Conservation (phyloP, 768 basidiomycete species). For the Amanita rubescens region DNA sequence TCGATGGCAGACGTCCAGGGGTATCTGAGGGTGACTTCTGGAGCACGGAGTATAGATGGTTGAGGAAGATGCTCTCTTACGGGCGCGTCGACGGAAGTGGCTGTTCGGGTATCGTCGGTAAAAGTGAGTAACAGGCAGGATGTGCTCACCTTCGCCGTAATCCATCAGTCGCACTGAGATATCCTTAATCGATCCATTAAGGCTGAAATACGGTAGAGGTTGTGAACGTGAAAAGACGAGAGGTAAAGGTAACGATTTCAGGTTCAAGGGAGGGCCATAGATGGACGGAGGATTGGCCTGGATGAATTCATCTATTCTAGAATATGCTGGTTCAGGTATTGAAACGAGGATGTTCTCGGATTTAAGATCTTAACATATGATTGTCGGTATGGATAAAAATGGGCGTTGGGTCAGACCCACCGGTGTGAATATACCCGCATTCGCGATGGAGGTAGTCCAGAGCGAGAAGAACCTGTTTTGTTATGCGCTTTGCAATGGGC, state of each 20-base stretch:
- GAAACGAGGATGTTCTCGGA: conserved; percentile 6
- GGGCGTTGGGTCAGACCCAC: background rate
- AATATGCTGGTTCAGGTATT: conserved; percentile 7
- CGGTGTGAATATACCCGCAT: conserved; percentile 10
- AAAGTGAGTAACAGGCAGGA: background rate
- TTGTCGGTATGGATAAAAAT: background rate
- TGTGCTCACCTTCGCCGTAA: conserved; percentile 6
- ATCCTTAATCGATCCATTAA: conserved; percentile 5
- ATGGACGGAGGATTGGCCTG: background rate
- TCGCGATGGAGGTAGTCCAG: conserved; percentile 14
- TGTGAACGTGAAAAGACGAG: conserved; percentile 7
- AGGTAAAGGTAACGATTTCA: conserved; percentile 1
- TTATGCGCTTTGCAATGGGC: conserved; percentile 11
- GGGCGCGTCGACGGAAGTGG: background rate
- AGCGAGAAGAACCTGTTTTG: conserved; percentile 13
- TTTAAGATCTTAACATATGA: conserved; percentile 6
- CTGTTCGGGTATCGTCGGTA: background rate
- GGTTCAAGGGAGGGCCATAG: conserved; percentile 8
- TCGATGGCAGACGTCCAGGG: conserved; percentile 16
- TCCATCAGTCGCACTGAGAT: conserved; percentile 8
- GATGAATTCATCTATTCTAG: conserved; percentile 4
- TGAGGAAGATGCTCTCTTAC: conserved; percentile 6
- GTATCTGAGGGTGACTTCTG: conserved; percentile 19
- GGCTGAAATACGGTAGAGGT: conserved; percentile 6
- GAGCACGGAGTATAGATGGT: conserved; percentile 14